Conservation (phyloP, 1,139 yeast species). For the Candida smagusa region DNA sequence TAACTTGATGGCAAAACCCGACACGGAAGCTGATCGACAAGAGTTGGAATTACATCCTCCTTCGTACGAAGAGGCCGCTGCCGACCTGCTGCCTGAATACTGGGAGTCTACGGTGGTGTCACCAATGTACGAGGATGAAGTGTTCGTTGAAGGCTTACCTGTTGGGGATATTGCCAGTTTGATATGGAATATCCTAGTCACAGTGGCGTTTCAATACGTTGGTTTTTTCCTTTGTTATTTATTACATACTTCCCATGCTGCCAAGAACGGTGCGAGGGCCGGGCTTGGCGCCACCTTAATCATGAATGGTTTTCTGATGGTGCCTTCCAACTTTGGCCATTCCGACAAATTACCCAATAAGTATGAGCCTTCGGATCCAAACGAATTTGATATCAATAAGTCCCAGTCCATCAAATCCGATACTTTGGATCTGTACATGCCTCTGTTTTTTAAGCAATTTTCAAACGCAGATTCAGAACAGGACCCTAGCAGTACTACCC, state of each 20-base stretch:
- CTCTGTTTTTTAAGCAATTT: slow-evolving; percentile 28
- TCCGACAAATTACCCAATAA: slow-evolving; percentile 35
- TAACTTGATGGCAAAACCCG: slow-evolving; percentile 85
- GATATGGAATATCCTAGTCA: slow-evolving; percentile 85
- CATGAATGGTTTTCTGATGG: slow-evolving; percentile 69
- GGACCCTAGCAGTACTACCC: slow-evolving; percentile 24
- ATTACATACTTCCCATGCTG: slow-evolving; percentile 95
- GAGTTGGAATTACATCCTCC: slow-evolving; percentile 68
- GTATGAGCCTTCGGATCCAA: slow-evolving; percentile 55
- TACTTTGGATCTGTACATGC: slow-evolving; percentile 45
- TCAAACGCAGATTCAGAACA: slow-evolving; percentile 7
- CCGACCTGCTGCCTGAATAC: slow-evolving; percentile 93
- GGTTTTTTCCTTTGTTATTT: slow-evolving; percentile 90
- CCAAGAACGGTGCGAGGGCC: slow-evolving; percentile 91
- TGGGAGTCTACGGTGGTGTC: slow-evolving; percentile 91
- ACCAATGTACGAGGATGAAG: slow-evolving; percentile 81
- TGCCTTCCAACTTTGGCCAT: slow-evolving; percentile 56
- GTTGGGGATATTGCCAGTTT: slow-evolving; percentile 91
- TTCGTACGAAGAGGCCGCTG: slow-evolving; percentile 90
- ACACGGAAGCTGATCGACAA: slow-evolving; percentile 39
- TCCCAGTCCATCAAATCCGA: slow-evolving; percentile 35
- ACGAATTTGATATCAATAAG: slow-evolving; percentile 47
- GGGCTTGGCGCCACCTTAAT: slow-evolving; percentile 88
- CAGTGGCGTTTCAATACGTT: slow-evolving; percentile 87
- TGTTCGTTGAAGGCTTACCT: slow-evolving; percentile 92